phyloP scores from a whole-genome alignment of 2,329 filamentous ascomycete species.

The Acephala macrosclerotiorum region DNA sequence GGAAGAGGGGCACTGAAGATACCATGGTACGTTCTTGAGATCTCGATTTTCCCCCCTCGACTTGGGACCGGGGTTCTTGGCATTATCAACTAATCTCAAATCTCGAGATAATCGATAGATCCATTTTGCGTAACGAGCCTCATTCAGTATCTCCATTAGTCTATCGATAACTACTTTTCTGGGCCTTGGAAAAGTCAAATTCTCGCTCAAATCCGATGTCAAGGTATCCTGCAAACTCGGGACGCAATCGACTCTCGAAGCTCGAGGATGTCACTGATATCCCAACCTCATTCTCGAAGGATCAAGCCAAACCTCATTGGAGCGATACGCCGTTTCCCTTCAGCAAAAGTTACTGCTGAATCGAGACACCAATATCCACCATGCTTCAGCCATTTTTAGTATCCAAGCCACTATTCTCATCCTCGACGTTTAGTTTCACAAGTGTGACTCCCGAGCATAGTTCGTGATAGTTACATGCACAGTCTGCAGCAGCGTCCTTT shows the following conservation, averaged over 20 bases:
- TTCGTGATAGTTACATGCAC: not conserved
- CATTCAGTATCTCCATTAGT: not conserved
- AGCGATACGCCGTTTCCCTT: not conserved
- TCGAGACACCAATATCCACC: not conserved
- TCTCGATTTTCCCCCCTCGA: not conserved
- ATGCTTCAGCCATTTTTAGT: not conserved
- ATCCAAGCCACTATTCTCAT: not conserved
- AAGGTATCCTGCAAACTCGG: not conserved
- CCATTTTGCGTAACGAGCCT: not conserved
- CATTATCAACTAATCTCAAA: not conserved
- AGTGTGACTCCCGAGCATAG: not conserved
- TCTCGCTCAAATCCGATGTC: not conserved
- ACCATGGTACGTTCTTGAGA: not conserved
- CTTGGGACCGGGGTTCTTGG: not conserved
- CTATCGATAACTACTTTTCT: not conserved
- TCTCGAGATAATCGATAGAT: not conserved
- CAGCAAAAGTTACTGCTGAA: not conserved
- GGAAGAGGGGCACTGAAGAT: not conserved
- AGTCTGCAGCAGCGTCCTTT: not conserved
- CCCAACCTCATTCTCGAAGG: not conserved
- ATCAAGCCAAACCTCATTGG: not conserved
- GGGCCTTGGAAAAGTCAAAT: too few species aligned
- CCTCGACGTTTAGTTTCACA: not conserved
- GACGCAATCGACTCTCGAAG: too few species aligned
- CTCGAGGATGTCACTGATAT: slow-evolving; percentile 2